Evolutionary conservation across 2,329 filamentous ascomycete species (phyloP), one percentile per base, ranked within the genome.

Genomic region (Rhynchosporium secalis): DNA sequence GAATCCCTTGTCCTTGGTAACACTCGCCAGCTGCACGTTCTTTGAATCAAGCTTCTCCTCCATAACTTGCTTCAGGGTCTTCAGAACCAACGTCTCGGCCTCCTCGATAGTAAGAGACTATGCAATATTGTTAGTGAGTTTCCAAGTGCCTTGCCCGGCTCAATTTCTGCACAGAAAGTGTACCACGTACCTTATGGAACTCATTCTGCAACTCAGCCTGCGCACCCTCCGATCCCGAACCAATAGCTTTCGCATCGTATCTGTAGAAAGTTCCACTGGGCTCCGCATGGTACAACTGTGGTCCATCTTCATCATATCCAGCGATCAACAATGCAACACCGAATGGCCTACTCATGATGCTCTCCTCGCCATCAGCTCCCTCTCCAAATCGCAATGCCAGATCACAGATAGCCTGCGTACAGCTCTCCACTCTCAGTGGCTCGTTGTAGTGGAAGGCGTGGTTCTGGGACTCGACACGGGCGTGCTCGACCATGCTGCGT

Each of bases 21-120:
- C 95, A 75, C 94, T 98, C 59, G 95, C 95, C 71, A 99, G 79
- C 81, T 99, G 95, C 69, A 99, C 95, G 75, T 99, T 99, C 86
- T 99, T 99, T 68, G 92, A 86, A 76, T 99, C 95, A 65, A 99
- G 84, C 82, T 99, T 99, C 86, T 99, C 95, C 80, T 99, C 95
- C 95, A 99, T 99, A 71, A 99, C 95, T 80, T 99, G 95, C 85
- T 98, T 99, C 76, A 99, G 78, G 43, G 95, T 99, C 86, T 98
- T 98, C 74, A 99, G 82, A 57, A 96, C 93, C 69, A 99, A 81
- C 3, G 93, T 95, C 81, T 99, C 95, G 62, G 95, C 95, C 75
- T 99, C 95, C 62, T 85, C 81, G 66, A 99, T 88, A 47, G 93
- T 96, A 67, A 99, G 84, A 62, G 94, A 98, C 85, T 89, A 67